Conservation (phyloP, 306 rosid genomes). For the Vigna nakashimae region DNA sequence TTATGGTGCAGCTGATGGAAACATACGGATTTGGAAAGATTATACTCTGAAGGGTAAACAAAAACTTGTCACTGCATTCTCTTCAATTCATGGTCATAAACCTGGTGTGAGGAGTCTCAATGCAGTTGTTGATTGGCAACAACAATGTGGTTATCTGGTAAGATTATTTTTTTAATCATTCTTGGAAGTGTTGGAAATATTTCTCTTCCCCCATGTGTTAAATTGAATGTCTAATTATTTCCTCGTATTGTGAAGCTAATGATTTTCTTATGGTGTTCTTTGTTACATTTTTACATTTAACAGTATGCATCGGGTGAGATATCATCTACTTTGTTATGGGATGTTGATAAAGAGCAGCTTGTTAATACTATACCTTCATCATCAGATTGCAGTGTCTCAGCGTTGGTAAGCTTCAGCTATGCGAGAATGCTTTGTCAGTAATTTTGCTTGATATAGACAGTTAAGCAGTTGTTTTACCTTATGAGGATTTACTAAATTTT, state of each 20-base stretch:
- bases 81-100: constrained; percentile 89
- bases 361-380: constrained; percentile 76
- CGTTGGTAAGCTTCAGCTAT: constrained; percentile 68
- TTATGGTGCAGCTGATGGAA: constrained; percentile 79
- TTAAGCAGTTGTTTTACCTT: not conserved
- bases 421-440: constrained; percentile 16
- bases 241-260: constrained; percentile 21
- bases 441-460: constrained; percentile 22
- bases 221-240: constrained; percentile 24
- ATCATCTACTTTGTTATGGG: constrained; percentile 87
- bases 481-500: not conserved
- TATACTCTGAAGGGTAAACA: constrained; percentile 76
- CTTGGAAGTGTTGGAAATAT: constrained; percentile 30
- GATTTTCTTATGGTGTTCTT: constrained; percentile 29
- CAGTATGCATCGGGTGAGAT: constrained; percentile 93
- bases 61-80: constrained; percentile 96
- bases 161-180: constrained; percentile 33
- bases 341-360: constrained; percentile 92
- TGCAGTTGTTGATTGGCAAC: constrained; percentile 99
- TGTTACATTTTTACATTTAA: constrained; percentile 43
- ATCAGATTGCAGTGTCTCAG: constrained; percentile 89
- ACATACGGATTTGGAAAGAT: constrained; percentile 93
- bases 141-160: constrained; percentile 95
- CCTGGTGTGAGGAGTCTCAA: constrained; percentile 85
- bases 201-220: not conserved